A percentile compares a stretch with the other conserved stretches of the same genome.
Evolutionary conservation across 768 basidiomycete species (phyloP).

Genomic region (Cystobasidium onofrii): DNA sequence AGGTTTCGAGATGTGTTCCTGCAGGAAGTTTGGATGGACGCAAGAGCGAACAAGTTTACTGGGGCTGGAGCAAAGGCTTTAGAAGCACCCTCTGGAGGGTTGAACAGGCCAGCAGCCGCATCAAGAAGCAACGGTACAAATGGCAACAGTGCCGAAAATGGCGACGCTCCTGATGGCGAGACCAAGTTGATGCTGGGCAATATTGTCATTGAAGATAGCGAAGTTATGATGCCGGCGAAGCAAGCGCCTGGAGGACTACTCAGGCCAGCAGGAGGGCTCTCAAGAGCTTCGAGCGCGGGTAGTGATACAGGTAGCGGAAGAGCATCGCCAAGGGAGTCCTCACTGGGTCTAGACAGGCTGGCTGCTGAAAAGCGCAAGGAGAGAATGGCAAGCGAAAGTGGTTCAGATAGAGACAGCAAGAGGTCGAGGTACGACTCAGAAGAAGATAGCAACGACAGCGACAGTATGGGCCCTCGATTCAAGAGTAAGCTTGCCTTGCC

Average conservation of each 20-base stretch:
- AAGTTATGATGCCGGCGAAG: slow-evolving; percentile 37
- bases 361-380: slow-evolving; percentile 71
- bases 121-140: not conserved
- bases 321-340: slow-evolving; percentile 58
- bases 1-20: slow-evolving; percentile 75
- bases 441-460: slow-evolving; percentile 44
- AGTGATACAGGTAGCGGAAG: slow-evolving; percentile 59
- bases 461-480: slow-evolving; percentile 59
- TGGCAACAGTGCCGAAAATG: not conserved
- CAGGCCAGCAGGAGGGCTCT: slow-evolving; percentile 7
- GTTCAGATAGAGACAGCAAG: slow-evolving; percentile 49
- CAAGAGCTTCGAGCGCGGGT: not conserved
- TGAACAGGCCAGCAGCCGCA: slow-evolving; percentile 2
- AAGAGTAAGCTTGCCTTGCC: too few species aligned
- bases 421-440: slow-evolving; percentile 61
- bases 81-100: slow-evolving; percentile 4
- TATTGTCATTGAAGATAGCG: slow-evolving; percentile 36
- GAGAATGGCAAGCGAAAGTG: slow-evolving; percentile 51
- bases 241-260: slow-evolving; percentile 35
- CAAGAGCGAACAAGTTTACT: slow-evolving; percentile 47
- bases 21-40: slow-evolving; percentile 68
- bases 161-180: not conserved
- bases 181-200: slow-evolving; percentile 14
- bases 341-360: slow-evolving; percentile 77
- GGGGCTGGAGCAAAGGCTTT: not conserved